These are phyloP conservation scores for Mycena rebaudengoi DNA, from an alignment of 768 basidiomycete genomes.

Conservation along the genomic window DNA sequence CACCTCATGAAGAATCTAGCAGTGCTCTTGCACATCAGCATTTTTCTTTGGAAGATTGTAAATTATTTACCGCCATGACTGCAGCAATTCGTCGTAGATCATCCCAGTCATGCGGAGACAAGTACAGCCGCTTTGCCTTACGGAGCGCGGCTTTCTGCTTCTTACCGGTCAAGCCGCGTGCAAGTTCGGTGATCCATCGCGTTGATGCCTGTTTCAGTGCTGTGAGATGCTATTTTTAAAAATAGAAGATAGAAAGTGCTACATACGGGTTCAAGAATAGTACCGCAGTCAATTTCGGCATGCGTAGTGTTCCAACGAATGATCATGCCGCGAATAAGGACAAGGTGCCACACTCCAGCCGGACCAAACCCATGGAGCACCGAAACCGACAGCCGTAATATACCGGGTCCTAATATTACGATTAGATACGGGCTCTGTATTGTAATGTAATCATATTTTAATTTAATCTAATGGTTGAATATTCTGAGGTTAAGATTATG, in stretches of 20 bases:
- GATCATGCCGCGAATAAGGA: not conserved
- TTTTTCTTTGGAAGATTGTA: no score
- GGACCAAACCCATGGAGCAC: no score
- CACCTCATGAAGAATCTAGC: not conserved
- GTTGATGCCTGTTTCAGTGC: not conserved
- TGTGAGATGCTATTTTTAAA: no score
- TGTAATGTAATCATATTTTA: no score
- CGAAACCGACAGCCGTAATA: no score
- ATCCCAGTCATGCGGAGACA: not conserved
- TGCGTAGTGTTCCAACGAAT: not conserved
- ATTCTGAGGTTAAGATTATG: no score
- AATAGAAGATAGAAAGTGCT: no score
- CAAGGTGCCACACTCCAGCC: no score
- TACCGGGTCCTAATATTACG: no score
- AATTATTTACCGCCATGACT: not conserved
- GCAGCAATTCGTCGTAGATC: not conserved
- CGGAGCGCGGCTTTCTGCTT: not conserved
- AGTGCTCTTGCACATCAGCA: not conserved
- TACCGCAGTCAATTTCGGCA: not conserved
- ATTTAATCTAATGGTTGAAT: no score
- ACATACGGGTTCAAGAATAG: not conserved
- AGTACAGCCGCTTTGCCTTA: not conserved
- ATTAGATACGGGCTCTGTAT: no score
- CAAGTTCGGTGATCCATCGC: not conserved
- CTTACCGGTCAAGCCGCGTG: not conserved